These are phyloP conservation scores for Megacollybia marginata DNA, from an alignment of 768 basidiomycete species.

Conservation along the genomic window DNA sequence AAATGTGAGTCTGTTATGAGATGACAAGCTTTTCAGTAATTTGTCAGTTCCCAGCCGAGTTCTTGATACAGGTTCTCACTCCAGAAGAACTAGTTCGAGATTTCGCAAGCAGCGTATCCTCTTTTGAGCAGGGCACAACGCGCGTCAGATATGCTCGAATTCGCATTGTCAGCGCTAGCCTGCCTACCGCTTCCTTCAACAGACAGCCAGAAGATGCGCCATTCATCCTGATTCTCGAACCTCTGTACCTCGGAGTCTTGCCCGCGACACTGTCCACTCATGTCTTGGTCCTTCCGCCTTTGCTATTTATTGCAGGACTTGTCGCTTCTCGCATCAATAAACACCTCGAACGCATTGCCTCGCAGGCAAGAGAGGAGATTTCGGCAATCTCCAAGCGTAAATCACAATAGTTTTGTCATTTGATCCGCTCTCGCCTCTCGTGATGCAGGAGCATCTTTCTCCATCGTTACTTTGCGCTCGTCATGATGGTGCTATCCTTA, in stretches of 20 bases:
- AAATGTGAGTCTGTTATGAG: constrained; percentile 19
- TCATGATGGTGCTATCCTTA: no score
- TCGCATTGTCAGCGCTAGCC: constrained; percentile 43
- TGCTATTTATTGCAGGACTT: no score
- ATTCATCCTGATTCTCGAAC: constrained; percentile 51
- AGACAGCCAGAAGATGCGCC: constrained; percentile 28
- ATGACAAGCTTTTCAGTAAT: not conserved
- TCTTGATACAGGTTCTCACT: constrained; percentile 24
- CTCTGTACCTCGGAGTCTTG: constrained; percentile 48
- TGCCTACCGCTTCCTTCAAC: constrained; percentile 32
- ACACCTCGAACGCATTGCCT: no score
- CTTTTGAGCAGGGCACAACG: constrained; percentile 12
- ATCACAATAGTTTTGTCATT: no score
- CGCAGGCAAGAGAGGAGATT: no score
- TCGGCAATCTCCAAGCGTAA: no score
- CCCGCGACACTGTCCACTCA: constrained; percentile 37
- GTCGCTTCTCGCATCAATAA: no score
- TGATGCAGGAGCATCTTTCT: no score
- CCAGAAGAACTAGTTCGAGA: constrained; percentile 10
- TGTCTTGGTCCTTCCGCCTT: no score
- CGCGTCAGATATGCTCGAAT: constrained; percentile 52
- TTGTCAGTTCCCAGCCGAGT: constrained; percentile 32
- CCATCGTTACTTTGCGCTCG: no score
- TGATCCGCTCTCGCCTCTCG: no score
- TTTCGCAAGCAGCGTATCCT: no score